phyloP scores from a whole-genome alignment of 495 filamentous ascomycete species.

The Lophiostoma macrostomum region DNA sequence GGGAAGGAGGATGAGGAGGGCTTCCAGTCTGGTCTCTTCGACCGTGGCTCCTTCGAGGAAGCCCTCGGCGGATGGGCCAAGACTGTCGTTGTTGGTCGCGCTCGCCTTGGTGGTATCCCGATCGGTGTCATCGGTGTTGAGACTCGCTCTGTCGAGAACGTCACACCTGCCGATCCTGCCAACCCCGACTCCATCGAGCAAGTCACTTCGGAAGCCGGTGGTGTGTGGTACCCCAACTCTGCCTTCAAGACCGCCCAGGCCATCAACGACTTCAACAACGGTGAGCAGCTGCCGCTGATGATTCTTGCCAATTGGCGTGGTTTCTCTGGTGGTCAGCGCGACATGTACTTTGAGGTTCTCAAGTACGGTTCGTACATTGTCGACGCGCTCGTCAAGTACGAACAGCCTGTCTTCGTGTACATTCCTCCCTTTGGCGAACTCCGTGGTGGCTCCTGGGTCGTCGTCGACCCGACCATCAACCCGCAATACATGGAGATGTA shows the following conservation, averaged over 20 bases:
- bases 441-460: slow-evolving; percentile 98
- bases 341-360: slow-evolving; percentile 99
- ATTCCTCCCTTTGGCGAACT: slow-evolving; percentile 96
- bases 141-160: slow-evolving; percentile 91
- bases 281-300: slow-evolving; percentile 97
- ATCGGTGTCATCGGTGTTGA: slow-evolving; percentile 98
- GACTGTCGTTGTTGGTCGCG: slow-evolving; percentile 94
- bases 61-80: slow-evolving; percentile 94
- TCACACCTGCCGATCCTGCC: slow-evolving; percentile 95
- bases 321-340: slow-evolving; percentile 97
- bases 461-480: slow-evolving; percentile 98
- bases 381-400: slow-evolving; percentile 94
- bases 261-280: slow-evolving; percentile 97
- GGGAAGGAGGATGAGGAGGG: slow-evolving; percentile 86
- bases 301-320: slow-evolving; percentile 99
- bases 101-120: slow-evolving; percentile 93
- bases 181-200: slow-evolving; percentile 98
- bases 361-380: slow-evolving; percentile 99
- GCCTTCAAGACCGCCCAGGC: slow-evolving; percentile 99
- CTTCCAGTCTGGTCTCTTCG: slow-evolving; percentile 90
- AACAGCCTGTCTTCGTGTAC: slow-evolving; percentile 98
- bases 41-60: slow-evolving; percentile 95
- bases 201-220: slow-evolving; percentile 87
- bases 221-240: slow-evolving; percentile 99
- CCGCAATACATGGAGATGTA: slow-evolving; percentile 98